Percentiles rank a stretch among this genome's conserved stretches.
phyloP scores from a whole-genome alignment of 1,139 yeast species.

The Candida tunisiensis region DNA sequence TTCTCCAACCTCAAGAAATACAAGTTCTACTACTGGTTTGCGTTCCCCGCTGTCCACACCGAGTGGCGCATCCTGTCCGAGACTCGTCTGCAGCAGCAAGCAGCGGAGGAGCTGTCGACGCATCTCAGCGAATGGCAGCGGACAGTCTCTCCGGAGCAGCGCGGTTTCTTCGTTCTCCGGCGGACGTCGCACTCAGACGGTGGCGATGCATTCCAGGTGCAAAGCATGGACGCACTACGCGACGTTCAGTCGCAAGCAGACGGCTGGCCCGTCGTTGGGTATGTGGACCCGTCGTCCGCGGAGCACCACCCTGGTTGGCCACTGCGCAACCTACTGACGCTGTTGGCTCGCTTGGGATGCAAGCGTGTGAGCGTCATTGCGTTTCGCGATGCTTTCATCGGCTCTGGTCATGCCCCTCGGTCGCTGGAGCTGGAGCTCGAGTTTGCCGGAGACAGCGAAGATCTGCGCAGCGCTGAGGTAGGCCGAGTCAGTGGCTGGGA shows the following conservation, averaged over 20 bases:
- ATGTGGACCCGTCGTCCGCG: conserved; percentile 43
- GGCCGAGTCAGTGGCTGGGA: conserved; percentile 73
- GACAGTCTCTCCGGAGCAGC: too few species aligned
- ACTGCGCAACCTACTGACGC: conserved; percentile 45
- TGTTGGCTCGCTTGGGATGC: conserved; percentile 27
- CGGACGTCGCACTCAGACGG: too few species aligned
- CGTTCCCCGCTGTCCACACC: conserved; percentile 41
- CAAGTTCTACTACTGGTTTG: conserved; percentile 80
- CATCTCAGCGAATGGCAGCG: too few species aligned
- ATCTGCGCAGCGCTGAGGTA: conserved; percentile 1
- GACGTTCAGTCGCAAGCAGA: too few species aligned
- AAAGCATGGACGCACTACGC: conserved; percentile 6
- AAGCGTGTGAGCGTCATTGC: conserved; percentile 24
- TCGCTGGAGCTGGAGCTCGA: conserved; percentile 14
- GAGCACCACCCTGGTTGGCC: conserved; percentile 38
- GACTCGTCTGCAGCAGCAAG: too few species aligned
- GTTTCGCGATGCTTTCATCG: conserved; percentile 8
- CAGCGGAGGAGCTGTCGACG: too few species aligned
- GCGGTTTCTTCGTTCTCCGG: conserved; percentile 16
- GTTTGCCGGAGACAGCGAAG: conserved; percentile 1
- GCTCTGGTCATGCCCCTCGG: conserved; percentile 10
- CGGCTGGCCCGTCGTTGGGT: conserved; percentile 29
- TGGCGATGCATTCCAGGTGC: not conserved
- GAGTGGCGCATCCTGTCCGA: too few species aligned
- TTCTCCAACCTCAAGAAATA: conserved; percentile 84